Base-by-base conservation (phyloP, 768 basidiomycete species). In the Tylopilus vinaceipallidus region DNA sequence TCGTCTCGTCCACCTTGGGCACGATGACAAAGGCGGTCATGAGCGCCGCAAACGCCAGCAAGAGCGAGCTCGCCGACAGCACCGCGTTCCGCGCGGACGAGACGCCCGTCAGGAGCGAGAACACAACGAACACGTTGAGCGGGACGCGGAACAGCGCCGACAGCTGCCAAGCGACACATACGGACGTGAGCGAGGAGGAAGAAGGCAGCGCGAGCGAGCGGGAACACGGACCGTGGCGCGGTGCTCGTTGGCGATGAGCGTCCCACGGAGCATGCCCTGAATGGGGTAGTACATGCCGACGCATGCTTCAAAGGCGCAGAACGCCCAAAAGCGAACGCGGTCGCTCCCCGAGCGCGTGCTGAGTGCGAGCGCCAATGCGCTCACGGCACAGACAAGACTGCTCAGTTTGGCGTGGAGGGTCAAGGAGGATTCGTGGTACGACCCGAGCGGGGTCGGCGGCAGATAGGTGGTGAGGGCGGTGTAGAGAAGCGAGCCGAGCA, bases 201-300 rank as follows among this genome's bases (percentile, higher is more conserved):
- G 19, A 26, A 6, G 2, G 14, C 0, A 1, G 8, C 6, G 9
- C 16, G 6, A 19, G 24, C 38, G 24, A 10, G 11, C 48, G n/a
- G 35, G 16, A n/a, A n/a, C n/a, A 63, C 79, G 56, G 53, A 88
- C 86, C 45, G 87, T 88, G 1, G 87, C 86, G 14, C 86, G 78
- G 56, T 88, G 80, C 59, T 87, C 86, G 50, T 88, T 82, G 1
- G 82, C 72, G 12, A 88, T 82, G 45, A 88, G 63, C 2, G 75
- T 73, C 20, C 86, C 84, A 34, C 83, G 75, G 19, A 88, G 67
- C 76, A 85, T 88, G 24, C 86, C 86, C 50, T 88, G 86, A 26
- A 87, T 78, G 20, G 86, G 86, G 59, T 88, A 88, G 60, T 88
- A 88, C 80, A 86, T 79, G 39, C 86, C 86, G 7, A 88, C 87